Conservation (phyloP, 2,329 filamentous ascomycete genomes). For the Daldinia sp. region DNA sequence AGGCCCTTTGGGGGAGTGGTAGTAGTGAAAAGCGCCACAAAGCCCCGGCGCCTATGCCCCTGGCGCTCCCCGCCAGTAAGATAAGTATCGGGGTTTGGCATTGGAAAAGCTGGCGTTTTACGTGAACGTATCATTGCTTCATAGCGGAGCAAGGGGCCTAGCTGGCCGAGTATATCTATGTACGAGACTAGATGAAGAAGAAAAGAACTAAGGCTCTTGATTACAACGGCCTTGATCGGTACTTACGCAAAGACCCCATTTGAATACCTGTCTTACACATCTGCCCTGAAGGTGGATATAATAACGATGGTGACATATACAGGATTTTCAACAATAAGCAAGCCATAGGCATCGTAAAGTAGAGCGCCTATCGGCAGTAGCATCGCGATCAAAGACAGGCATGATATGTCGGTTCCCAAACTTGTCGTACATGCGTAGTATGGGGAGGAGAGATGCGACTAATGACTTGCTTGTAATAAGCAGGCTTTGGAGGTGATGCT, state of each 20-base stretch:
- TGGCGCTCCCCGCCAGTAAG: constrained; percentile 21
- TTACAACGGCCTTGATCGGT: neutral
- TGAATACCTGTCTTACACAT: neutral
- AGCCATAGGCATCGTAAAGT: constrained; percentile 2
- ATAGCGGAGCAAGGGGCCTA: constrained; percentile 1
- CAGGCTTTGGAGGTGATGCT: constrained; percentile 27
- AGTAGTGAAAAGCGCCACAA: constrained; percentile 12
- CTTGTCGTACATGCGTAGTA: constrained; percentile 4
- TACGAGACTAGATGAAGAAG: neutral
- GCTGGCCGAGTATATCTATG: neutral
- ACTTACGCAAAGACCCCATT: neutral
- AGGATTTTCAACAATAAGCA: neutral
- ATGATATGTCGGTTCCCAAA: constrained; percentile 13
- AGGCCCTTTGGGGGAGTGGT: neutral
- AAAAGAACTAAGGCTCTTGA: neutral
- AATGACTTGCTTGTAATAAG: constrained; percentile 13
- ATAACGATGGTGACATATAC: neutral
- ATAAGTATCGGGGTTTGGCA: constrained; percentile 15
- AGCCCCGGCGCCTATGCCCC: constrained; percentile 10
- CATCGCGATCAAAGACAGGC: neutral
- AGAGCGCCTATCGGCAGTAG: constrained; percentile 1
- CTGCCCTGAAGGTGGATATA: neutral
- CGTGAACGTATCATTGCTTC: constrained; percentile 32
- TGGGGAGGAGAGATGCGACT: constrained; percentile 21
- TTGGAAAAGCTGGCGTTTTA: constrained; percentile 24